phyloP scores from a whole-genome alignment of 2,329 filamentous ascomycete genomes.

The Aspergillus vadensis region DNA sequence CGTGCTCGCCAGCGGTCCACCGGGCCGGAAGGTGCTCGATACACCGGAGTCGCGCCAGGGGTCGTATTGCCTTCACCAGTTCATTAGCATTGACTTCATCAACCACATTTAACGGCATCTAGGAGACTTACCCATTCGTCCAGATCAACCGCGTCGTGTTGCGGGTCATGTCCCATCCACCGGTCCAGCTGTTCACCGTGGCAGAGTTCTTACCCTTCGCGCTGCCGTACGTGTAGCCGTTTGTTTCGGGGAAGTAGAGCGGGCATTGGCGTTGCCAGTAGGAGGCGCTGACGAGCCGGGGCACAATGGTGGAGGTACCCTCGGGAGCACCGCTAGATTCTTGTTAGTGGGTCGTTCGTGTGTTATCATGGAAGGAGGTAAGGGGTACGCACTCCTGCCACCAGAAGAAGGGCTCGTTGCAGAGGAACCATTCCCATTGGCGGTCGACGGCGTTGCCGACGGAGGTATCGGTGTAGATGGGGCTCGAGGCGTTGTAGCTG shows the following conservation, averaged over 20 bases:
- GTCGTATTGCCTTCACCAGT: slow-evolving; percentile 51
- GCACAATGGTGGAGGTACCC: slow-evolving; percentile 51
- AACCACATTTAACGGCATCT: neutral
- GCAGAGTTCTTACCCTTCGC: slow-evolving; percentile 16
- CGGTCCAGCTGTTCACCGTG: slow-evolving; percentile 56
- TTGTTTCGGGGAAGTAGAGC: slow-evolving; percentile 49
- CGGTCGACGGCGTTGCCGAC: slow-evolving; percentile 52
- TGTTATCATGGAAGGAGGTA: neutral
- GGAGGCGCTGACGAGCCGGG: slow-evolving; percentile 51
- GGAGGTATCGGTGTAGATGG: slow-evolving; percentile 54
- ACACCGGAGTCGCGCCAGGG: slow-evolving; percentile 61
- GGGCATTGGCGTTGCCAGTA: slow-evolving; percentile 61
- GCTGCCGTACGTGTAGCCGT: slow-evolving; percentile 7
- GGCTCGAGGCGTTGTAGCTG: slow-evolving; percentile 53
- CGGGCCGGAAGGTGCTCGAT: slow-evolving; percentile 55
- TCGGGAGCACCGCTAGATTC: slow-evolving; percentile 48
- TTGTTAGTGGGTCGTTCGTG: neutral
- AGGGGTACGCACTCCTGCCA: slow-evolving; percentile 53
- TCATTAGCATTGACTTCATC: neutral
- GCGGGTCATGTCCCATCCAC: slow-evolving; percentile 55
- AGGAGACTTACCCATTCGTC: slow-evolving; percentile 53
- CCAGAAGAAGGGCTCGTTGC: slow-evolving; percentile 64
- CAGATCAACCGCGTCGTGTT: slow-evolving; percentile 59
- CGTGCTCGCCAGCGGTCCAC: slow-evolving; percentile 55
- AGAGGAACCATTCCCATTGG: slow-evolving; percentile 63